A percentile compares a stretch with the other conserved stretches of the same genome.
Conservation (phyloP, 208 protist genomes). For the Angomonas desouzai region DNA sequence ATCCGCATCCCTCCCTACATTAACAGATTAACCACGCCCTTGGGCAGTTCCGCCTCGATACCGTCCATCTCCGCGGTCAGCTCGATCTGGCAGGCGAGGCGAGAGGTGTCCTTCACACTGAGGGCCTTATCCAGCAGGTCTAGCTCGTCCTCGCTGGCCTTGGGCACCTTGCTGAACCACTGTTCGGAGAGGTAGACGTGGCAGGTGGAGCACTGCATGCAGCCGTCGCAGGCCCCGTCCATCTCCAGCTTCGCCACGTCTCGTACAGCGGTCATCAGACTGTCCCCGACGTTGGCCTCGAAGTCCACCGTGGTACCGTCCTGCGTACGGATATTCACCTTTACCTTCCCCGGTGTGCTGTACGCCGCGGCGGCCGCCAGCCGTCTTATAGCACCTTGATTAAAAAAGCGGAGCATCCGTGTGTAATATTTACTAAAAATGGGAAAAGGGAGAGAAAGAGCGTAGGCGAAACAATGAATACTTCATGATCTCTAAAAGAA, state of each 20-base stretch:
- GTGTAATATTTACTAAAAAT: no score
- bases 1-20: slow-evolving; percentile 11
- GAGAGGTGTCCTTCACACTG: slow-evolving; percentile 51
- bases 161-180: slow-evolving; percentile 69
- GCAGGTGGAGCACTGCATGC: slow-evolving; percentile 93
- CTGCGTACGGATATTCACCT: slow-evolving; percentile 29
- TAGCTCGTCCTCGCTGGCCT: slow-evolving; percentile 76
- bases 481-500: no score
- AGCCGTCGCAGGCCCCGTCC: slow-evolving; percentile 92
- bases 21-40: slow-evolving; percentile 37
- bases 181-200: slow-evolving; percentile 88
- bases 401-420: neutral
- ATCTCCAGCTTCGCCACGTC: slow-evolving; percentile 90
- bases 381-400: neutral
- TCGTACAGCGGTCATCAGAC: slow-evolving; percentile 88
- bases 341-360: slow-evolving; percentile 44
- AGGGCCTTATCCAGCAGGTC: slow-evolving; percentile 78
- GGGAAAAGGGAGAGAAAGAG: neutral
- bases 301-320: slow-evolving; percentile 31
- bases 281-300: slow-evolving; percentile 50
- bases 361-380: slow-evolving; percentile 10
- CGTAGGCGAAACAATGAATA: no score
- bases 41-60: slow-evolving; percentile 56
- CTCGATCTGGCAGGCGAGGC: slow-evolving; percentile 74
- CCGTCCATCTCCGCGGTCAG: slow-evolving; percentile 56